Conservation (phyloP, 106 monocot genomes). For the Allium cepa region DNA sequence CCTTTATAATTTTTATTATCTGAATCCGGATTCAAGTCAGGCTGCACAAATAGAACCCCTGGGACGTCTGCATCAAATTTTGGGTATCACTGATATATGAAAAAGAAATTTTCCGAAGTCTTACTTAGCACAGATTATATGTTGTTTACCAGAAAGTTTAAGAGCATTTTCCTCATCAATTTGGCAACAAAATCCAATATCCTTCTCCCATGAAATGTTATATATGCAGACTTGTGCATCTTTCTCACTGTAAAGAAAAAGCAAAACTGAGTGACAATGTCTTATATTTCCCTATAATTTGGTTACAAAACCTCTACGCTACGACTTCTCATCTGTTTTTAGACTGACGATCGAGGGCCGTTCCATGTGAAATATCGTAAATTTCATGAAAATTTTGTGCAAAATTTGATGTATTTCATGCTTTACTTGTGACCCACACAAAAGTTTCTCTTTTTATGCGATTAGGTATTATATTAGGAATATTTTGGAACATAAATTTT, state of each 20-base stretch:
- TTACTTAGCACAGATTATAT: background rate
- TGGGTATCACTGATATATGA: background rate
- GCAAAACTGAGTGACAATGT: background rate
- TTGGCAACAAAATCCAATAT: conserved; percentile 84
- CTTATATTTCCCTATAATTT: no score
- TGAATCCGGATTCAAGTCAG: conserved; percentile 55
- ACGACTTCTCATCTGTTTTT: no score
- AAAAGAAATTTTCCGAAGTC: background rate
- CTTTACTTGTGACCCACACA: no score
- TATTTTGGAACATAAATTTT: no score
- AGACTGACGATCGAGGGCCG: no score
- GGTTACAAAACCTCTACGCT: no score
- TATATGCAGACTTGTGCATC: conserved; percentile 91
- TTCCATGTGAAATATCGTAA: no score
- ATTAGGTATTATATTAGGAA: no score
- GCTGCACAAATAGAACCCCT: conserved; percentile 57
- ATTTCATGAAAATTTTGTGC: no score
- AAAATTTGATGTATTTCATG: no score
- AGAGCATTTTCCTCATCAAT: conserved; percentile 78
- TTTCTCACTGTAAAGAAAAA: conserved; percentile 41
- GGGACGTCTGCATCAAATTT: conserved; percentile 50
- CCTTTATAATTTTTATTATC: conserved; percentile 71
- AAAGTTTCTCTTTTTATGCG: no score
- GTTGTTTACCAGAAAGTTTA: conserved; percentile 56
- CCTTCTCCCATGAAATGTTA: conserved; percentile 81